Percentiles rank a stretch among this genome's conserved stretches.
Evolutionary conservation across 2,329 filamentous ascomycete species (phyloP).

Genomic region (Aureobasidium zeae): DNA sequence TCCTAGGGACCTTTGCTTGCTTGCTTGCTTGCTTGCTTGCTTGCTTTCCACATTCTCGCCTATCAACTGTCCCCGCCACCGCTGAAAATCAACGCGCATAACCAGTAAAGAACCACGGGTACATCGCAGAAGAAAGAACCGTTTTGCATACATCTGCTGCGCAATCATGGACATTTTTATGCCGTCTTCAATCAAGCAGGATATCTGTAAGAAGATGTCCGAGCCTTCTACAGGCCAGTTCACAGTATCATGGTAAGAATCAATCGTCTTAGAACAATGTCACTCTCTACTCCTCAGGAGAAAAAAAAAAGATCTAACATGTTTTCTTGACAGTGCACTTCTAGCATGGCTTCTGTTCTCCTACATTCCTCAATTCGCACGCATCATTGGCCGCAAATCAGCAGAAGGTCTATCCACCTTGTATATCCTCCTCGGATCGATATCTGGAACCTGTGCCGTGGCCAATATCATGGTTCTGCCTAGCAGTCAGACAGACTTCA

Average conservation of each 20-base stretch:
- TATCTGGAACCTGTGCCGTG: slow-evolving; percentile 76
- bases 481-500: slow-evolving; percentile 66
- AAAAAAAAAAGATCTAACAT: slow-evolving; percentile 12
- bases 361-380: slow-evolving; percentile 83
- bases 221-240: slow-evolving; percentile 19
- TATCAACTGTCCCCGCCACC: no score
- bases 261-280: not conserved
- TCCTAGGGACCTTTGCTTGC: no score
- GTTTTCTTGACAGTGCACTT: slow-evolving; percentile 47
- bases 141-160: no score
- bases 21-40: no score
- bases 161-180: slow-evolving; percentile 12
- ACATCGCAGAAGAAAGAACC: no score
- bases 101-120: no score
- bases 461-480: slow-evolving; percentile 81
- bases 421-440: slow-evolving; percentile 80
- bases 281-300: not conserved
- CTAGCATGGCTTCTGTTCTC: slow-evolving; percentile 78
- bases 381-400: slow-evolving; percentile 73
- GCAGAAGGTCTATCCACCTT: slow-evolving; percentile 89
- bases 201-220: slow-evolving; percentile 17
- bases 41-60: no score
- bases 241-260: slow-evolving; percentile 17
- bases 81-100: no score
- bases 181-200: slow-evolving; percentile 2